Conservation (phyloP, 2,329 filamentous ascomycete genomes). For the Epichloe baconii region DNA sequence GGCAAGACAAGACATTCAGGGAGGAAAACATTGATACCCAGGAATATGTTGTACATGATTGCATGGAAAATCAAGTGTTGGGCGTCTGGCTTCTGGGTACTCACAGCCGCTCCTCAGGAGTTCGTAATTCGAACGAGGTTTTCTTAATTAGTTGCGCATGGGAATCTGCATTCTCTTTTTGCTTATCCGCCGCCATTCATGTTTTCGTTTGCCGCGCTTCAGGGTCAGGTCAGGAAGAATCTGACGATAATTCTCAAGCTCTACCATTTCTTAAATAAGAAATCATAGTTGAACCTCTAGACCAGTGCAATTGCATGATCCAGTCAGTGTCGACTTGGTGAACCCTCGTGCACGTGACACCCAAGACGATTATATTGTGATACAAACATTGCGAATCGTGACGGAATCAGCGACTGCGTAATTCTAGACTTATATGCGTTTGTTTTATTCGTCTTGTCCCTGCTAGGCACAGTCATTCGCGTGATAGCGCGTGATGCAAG, state of each 20-base stretch:
- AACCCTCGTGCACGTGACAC: no score
- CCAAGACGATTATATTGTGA: no score
- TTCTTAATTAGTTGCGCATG: not conserved
- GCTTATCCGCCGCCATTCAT: not conserved
- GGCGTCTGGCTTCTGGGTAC: not conserved
- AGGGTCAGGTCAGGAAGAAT: not conserved
- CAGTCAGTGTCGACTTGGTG: no score
- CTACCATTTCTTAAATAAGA: no score
- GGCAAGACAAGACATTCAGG: not conserved
- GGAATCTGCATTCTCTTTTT: not conserved
- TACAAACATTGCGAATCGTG: no score
- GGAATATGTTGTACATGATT: slow-evolving; percentile 1
- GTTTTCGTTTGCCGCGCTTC: not conserved
- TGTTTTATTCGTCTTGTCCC: no score
- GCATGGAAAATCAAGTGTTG: not conserved
- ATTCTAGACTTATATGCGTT: no score
- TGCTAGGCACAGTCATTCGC: no score
- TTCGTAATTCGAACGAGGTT: not conserved
- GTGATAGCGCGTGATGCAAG: no score
- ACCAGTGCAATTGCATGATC: no score
- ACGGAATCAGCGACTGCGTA: no score
- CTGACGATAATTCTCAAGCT: not conserved
- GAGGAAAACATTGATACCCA: not conserved
- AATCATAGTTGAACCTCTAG: no score
- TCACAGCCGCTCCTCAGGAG: not conserved